phyloP scores from a whole-genome alignment of 2,329 filamentous ascomycete species.

The Mycogone perniciosa region DNA sequence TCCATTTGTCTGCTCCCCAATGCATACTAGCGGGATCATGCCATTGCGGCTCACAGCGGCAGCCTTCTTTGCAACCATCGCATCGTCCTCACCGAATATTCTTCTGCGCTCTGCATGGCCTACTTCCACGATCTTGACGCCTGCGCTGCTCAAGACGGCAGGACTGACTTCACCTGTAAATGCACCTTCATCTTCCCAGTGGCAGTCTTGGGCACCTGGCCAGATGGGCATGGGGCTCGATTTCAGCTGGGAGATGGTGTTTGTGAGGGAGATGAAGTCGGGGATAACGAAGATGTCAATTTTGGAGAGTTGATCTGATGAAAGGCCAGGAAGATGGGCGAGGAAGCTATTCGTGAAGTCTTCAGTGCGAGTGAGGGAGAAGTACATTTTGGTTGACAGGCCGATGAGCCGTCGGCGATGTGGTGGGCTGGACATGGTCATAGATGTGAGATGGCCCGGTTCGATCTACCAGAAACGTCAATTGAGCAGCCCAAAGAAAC shows the following conservation, averaged over 20 bases:
- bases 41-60: constrained; percentile 60
- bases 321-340: constrained; percentile 36
- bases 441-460: background rate
- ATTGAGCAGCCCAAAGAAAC: background rate
- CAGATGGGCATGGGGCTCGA: constrained; percentile 38
- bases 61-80: constrained; percentile 60
- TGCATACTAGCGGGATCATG: constrained; percentile 71
- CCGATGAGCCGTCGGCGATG: constrained; percentile 57
- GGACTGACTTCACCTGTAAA: constrained; percentile 77
- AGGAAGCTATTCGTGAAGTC: constrained; percentile 48
- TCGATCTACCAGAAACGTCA: background rate
- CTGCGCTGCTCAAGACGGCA: constrained; percentile 57
- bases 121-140: constrained; percentile 67
- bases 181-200: constrained; percentile 62
- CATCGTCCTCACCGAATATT: constrained; percentile 70
- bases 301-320: constrained; percentile 37
- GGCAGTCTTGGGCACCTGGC: constrained; percentile 69
- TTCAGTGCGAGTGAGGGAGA: constrained; percentile 56
- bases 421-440: constrained; percentile 13
- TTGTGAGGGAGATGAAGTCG: constrained; percentile 64
- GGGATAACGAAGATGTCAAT: constrained; percentile 72
- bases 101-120: constrained; percentile 73
- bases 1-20: constrained; percentile 59
- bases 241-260: constrained; percentile 42
- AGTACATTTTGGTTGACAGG: constrained; percentile 77